Evolutionary conservation across 257 asterid genomes (phyloP), one percentile per base, ranked within the genome.

Genomic region (Penstemon eatonii): DNA sequence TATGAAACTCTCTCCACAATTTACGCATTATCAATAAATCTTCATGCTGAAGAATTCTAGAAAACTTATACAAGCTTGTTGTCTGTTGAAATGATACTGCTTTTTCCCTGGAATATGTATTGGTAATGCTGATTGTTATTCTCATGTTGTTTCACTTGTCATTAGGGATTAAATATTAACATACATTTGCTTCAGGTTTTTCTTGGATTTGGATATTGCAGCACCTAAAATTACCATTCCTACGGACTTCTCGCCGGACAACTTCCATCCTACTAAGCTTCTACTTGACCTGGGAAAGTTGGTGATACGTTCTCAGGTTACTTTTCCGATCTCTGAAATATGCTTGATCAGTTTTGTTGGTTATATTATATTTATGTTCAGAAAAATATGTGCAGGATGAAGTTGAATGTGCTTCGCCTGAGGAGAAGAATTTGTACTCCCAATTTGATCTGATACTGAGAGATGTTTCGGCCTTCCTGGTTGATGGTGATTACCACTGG

Each of bases 201-300:
- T 83, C 72, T 82, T 93, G 89, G 96, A 93, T 85, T 82, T 93
- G 85, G 90, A 93, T 83, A 89, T 93, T 75, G 99, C 99, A 33
- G 99, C 99, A 13, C 99, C 99, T 59, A 93, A 93, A 81, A 87
- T 93, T 65, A 90, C 97, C 37, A 76, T 93, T 63, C 99, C 99
- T 59, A 85, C 99, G 7, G 92, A 87, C 68, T 93, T 90, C 65
- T 80, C 56, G 78, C 99, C 99, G 0, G 97, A 90, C 75, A 65
- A 75, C 73, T 78, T 69, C 73, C 91, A 89, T 73, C 85, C 91
- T 65, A 93, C 99, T 12, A 93, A 89, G 85, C 97, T 93, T 76
- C 82, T 93, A 50, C 95, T 93, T 66, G 99, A 93, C 84, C 84
- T 93, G 88, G 99, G 99, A 76, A 93, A 90, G 81, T 81, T 93